These are phyloP conservation scores for Micractinium conductrix DNA, from an alignment of 139 green algal genomes.

Conservation along the genomic window DNA sequence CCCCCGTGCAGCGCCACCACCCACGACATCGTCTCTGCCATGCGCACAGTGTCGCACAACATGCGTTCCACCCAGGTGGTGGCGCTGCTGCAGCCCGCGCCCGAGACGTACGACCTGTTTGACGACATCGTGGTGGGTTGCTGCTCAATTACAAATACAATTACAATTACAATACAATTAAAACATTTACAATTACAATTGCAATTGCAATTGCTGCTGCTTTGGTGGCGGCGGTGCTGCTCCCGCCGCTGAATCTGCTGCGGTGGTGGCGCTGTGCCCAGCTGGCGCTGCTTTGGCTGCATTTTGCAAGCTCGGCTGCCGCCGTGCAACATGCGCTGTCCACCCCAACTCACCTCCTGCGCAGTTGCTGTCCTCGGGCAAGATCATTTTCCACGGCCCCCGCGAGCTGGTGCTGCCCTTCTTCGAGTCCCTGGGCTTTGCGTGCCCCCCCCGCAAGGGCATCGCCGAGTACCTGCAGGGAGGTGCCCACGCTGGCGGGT, in stretches of 20 bases:
- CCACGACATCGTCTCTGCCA: slow-evolving; percentile 35
- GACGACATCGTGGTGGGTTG: slow-evolving; percentile 45
- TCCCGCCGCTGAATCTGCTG: no score
- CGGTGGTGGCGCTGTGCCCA: no score
- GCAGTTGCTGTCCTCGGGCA: slow-evolving; percentile 32
- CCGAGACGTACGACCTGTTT: slow-evolving; percentile 65
- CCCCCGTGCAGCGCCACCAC: slow-evolving; percentile 52
- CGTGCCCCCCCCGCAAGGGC: slow-evolving; percentile 61
- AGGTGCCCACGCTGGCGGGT: slow-evolving; percentile 60
- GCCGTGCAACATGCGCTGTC: no score
- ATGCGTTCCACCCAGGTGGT: slow-evolving; percentile 47
- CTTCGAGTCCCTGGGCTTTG: slow-evolving; percentile 65
- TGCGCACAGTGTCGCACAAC: background rate
- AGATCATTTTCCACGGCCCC: slow-evolving; percentile 63
- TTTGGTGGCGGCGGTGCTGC: no score
- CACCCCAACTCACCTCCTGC: no score
- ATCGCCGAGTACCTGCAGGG: slow-evolving; percentile 76
- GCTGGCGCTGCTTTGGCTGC: no score
- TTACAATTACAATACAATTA: no score
- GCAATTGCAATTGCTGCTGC: no score
- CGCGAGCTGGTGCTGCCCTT: slow-evolving; percentile 54
- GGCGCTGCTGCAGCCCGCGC: slow-evolving; percentile 61
- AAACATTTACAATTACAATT: no score
- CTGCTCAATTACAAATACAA: no score
- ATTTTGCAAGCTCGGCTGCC: no score